phyloP scores from a whole-genome alignment of 768 basidiomycete genomes.

The Tephrocybe sp. region DNA sequence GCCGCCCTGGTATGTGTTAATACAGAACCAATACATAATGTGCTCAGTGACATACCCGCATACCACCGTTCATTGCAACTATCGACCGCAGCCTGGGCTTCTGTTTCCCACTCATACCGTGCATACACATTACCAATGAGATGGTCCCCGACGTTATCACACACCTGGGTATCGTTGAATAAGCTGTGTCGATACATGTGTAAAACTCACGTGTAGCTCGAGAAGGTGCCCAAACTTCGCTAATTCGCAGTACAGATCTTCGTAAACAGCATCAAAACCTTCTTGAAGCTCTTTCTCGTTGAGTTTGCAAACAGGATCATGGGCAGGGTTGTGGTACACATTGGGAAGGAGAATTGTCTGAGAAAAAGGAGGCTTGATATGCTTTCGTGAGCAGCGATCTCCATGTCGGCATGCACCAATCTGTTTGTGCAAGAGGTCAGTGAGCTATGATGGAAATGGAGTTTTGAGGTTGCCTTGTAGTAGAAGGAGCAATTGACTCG shows the following conservation, averaged over 20 bases:
- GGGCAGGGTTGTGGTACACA: conserved; percentile 97
- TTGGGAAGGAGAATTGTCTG: conserved; percentile 96
- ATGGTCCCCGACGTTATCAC: conserved; percentile 99
- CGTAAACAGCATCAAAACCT: conserved; percentile 91
- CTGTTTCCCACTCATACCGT: conserved; percentile 97
- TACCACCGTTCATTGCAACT: conserved; percentile 97
- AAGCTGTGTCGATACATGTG: not conserved
- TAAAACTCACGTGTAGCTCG: conserved; percentile 80
- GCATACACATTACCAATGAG: conserved; percentile 97
- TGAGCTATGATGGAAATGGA: conserved; percentile 3
- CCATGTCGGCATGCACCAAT: conserved; percentile 99
- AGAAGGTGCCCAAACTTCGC: conserved; percentile 93
- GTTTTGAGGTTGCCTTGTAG: conserved; percentile 69
- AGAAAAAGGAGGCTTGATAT: conserved; percentile 96
- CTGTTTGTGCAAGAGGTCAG: conserved; percentile 35
- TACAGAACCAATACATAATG: not conserved
- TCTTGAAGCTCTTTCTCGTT: conserved; percentile 86
- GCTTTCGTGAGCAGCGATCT: conserved; percentile 96
- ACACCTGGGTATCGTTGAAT: conserved; percentile 56
- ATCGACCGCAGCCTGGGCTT: conserved; percentile 91
- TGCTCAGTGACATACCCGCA: conserved; percentile 60
- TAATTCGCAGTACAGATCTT: conserved; percentile 93
- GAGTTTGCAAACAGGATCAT: conserved; percentile 87
- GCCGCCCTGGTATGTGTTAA: conserved; percentile 59
- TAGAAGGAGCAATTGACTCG: conserved; percentile 99